These are phyloP conservation scores for Arctostaphylos glauca DNA, from an alignment of 148 eudicot genomes.

Conservation along the genomic window DNA sequence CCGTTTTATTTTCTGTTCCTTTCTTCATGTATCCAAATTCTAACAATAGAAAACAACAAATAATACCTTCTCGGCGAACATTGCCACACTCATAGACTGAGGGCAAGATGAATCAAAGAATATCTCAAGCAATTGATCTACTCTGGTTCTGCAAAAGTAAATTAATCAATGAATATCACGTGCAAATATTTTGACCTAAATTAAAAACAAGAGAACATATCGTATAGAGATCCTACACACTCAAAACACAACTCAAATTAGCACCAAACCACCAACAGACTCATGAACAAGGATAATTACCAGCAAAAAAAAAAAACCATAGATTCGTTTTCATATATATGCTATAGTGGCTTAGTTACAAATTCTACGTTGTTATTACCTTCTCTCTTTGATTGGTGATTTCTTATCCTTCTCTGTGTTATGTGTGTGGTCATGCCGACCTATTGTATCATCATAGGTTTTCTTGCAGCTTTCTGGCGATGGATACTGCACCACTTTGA, in stretches of 20 bases:
- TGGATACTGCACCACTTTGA: neutral
- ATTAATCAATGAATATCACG: neutral
- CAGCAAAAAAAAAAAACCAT: neutral
- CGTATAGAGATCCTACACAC: neutral
- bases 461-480: neutral
- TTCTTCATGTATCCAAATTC: neutral
- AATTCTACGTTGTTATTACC: neutral
- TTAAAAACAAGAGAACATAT: neutral
- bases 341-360: neutral
- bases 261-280: no score
- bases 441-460: neutral
- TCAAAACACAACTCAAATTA: neutral
- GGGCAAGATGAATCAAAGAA: conserved; percentile 55
- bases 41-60: neutral
- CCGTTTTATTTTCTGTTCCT: neutral
- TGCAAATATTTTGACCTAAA: neutral
- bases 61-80: conserved; percentile 72
- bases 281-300: no score
- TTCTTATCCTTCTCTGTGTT: neutral
- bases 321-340: neutral
- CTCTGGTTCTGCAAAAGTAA: conserved; percentile 52
- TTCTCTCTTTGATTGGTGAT: neutral
- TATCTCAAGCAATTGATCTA: conserved; percentile 40
- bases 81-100: conserved; percentile 53
- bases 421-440: neutral